Evolutionary conservation across 2,329 filamentous ascomycete genomes (phyloP).

Genomic region (Pyricularia grisea): DNA sequence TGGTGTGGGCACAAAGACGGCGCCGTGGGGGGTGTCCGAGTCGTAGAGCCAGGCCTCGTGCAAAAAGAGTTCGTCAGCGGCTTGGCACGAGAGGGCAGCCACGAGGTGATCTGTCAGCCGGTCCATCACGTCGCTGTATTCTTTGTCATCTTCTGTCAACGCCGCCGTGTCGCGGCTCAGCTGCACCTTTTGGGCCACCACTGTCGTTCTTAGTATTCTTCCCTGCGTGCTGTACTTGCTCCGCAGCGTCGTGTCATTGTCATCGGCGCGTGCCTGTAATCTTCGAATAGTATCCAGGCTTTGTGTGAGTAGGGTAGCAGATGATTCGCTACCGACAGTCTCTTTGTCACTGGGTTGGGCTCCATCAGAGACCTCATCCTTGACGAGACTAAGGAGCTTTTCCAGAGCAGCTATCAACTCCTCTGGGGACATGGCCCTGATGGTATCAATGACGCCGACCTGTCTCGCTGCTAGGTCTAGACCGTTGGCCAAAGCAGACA

Average conservation of each 20-base stretch:
- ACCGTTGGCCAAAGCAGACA: constrained; percentile 48
- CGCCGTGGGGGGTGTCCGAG: constrained; percentile 55
- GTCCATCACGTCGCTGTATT: constrained; percentile 59
- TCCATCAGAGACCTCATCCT: constrained; percentile 1
- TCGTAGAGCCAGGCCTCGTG: constrained; percentile 73
- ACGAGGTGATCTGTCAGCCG: constrained; percentile 40
- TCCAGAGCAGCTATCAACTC: constrained; percentile 15
- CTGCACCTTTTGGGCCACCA: constrained; percentile 74
- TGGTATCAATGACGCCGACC: constrained; percentile 39
- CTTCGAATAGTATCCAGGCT: constrained; percentile 35
- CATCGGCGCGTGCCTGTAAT: constrained; percentile 34
- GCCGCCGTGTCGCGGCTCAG: constrained; percentile 65
- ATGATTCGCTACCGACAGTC: background rate
- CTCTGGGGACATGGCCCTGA: constrained; percentile 51
- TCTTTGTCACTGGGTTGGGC: background rate
- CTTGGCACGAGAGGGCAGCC: constrained; percentile 22
- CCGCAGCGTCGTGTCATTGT: constrained; percentile 43
- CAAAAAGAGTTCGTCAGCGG: constrained; percentile 39
- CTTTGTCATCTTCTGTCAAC: constrained; percentile 60
- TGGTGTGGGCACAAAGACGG: constrained; percentile 69
- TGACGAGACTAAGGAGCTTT: constrained; percentile 27
- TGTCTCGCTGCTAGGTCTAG: constrained; percentile 34
- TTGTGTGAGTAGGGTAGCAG: constrained; percentile 24
- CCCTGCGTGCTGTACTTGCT: constrained; percentile 68
- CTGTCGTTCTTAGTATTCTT: constrained; percentile 64